Conservation (phyloP, 2,329 filamentous ascomycete genomes). For the Trichoderma sp. region DNA sequence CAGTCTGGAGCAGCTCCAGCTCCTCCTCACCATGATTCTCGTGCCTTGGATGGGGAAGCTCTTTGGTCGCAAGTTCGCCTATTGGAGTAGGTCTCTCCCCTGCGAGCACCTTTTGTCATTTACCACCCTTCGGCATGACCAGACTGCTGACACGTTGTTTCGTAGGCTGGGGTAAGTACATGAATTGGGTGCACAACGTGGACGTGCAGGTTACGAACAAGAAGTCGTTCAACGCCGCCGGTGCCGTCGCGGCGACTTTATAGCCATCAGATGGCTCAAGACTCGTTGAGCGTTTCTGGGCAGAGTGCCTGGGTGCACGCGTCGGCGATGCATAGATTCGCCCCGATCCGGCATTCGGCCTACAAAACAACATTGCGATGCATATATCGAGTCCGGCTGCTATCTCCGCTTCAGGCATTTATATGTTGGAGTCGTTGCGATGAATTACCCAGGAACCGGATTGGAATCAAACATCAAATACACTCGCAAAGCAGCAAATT, state of each 20-base stretch:
- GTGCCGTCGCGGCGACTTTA: constrained; percentile 60
- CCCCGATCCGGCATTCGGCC: not conserved
- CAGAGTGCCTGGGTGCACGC: not conserved
- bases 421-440: not conserved
- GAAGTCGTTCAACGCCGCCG: constrained; percentile 63
- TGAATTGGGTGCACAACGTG: constrained; percentile 89
- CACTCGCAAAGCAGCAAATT: not conserved
- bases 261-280: constrained; percentile 35
- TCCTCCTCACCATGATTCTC: constrained; percentile 90
- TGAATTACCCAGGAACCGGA: not conserved
- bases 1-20: constrained; percentile 88
- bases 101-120: not conserved
- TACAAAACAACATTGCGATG: not conserved
- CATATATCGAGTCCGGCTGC: not conserved
- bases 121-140: not conserved
- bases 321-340: not conserved
- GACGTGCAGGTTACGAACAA: constrained; percentile 69
- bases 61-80: constrained; percentile 90
- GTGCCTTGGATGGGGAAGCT: constrained; percentile 95
- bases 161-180: constrained; percentile 85
- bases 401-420: not conserved
- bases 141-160: not conserved
- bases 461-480: not conserved
- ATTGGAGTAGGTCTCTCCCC: constrained; percentile 72
- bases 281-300: constrained; percentile 1